Evolutionary conservation across 129 eudicot genomes (phyloP), one percentile per base, ranked within the genome.

Genomic region (Tanacetum coccineum): DNA sequence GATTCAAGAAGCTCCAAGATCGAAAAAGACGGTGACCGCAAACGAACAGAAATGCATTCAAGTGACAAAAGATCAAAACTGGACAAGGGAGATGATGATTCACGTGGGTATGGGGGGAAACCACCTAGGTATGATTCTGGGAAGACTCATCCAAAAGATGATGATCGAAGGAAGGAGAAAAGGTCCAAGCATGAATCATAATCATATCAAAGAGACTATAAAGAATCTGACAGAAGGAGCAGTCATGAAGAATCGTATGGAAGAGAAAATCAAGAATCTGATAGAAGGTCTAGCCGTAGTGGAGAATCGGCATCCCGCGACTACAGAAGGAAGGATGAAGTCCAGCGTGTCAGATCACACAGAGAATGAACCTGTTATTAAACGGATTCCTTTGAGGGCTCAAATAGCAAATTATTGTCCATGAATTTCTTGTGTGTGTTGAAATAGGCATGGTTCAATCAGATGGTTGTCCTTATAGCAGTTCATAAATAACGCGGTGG

Each of bases 141-240:
- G 8, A 36, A 36, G 10, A 36, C 9, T 36, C 39, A 6, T 32
- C 39, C 5, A 8, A 84, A 60, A 68, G 84, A 76, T 57, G 64
- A 68, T 56, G 80, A 80, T 71, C 47, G 74, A 59, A 73, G 80
- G 60, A 74, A 45, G 47, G 85, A 78, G 32, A 83, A 75, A 62
- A 66, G 79, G 67, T 78, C 82, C 12, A 82, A 71, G 50, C 53
- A 54, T 21, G 97, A 87, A 13, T 79, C 81, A 6, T 87, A 62
- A 64, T 70, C 87, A 0, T 63, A 74, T 68, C 68, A 32, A 56
- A 82, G 78, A 59, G 90, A 79, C n/a, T 20, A 18, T 49, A 20
- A 26, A 71, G 75, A 71, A 19, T 59, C 59, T 64, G 84, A 81
- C 17, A 70, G 72, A 65, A 26, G 84, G 67, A 25, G 61, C 73